Evolutionary conservation across 179 eudicot genomes (phyloP).

Genomic region (Beta macrorhiza): DNA sequence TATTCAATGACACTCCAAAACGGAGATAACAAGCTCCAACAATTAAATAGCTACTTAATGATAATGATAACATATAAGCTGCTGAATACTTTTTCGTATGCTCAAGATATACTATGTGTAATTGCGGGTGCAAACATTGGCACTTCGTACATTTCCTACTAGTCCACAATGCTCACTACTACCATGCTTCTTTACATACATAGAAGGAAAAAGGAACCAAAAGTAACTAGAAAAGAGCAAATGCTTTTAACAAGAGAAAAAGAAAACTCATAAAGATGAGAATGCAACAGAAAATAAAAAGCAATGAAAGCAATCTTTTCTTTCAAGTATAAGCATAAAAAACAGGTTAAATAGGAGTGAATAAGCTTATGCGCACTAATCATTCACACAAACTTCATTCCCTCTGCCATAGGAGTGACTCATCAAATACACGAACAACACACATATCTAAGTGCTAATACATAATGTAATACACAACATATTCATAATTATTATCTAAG

Average conservation of each 20-base stretch:
- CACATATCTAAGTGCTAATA: too few relatives aligned
- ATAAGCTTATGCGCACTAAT: too few relatives aligned
- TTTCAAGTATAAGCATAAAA: not conserved
- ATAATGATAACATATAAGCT: too few relatives aligned
- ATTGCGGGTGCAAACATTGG: not conserved
- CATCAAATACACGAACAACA: too few relatives aligned
- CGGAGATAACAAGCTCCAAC: too few relatives aligned
- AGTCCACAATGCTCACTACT: not conserved
- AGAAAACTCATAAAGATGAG: not conserved
- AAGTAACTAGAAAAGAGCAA: not conserved
- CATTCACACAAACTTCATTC: too few relatives aligned
- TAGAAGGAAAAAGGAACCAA: not conserved
- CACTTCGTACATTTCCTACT: not conserved
- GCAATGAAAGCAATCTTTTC: not conserved
- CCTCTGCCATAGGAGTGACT: too few relatives aligned
- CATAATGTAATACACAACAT: too few relatives aligned
- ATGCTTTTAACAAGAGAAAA: not conserved
- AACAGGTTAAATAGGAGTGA: not conserved
- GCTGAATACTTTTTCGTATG: not conserved
- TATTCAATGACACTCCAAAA: too few relatives aligned
- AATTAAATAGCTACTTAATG: too few relatives aligned
- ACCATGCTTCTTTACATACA: not conserved
- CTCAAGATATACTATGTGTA: not conserved
- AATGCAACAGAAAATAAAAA: not conserved
- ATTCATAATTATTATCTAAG: too few relatives aligned